Evolutionary conservation across 176 grass and related monocot genomes (phyloP).

Genomic region (Pharus latifolius): DNA sequence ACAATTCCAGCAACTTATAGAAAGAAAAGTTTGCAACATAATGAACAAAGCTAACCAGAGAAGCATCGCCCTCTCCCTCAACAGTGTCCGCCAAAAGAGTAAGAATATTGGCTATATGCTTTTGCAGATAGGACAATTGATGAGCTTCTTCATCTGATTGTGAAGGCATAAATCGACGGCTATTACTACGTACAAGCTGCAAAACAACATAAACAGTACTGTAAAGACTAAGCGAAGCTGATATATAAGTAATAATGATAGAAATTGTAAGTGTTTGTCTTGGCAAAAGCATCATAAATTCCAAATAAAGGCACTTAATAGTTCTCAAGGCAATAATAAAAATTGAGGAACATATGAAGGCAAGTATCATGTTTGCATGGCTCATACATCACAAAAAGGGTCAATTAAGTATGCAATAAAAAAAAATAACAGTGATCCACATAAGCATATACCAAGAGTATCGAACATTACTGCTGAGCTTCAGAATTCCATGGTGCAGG

Average conservation of each 20-base stretch:
- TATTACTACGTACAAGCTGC: conserved; percentile 98
- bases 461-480: background rate
- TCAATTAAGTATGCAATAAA: background rate
- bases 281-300: background rate
- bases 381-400: background rate
- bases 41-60: conserved; percentile 45
- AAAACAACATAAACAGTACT: conserved; percentile 15
- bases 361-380: background rate
- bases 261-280: background rate
- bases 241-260: background rate
- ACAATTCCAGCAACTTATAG: background rate
- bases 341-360: background rate
- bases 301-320: background rate
- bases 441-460: background rate
- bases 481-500: background rate
- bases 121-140: conserved; percentile 94
- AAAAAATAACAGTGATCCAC: no score
- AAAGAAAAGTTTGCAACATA: background rate
- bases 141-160: conserved; percentile 90
- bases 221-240: background rate
- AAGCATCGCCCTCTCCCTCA: conserved; percentile 66
- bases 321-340: background rate
- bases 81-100: conserved; percentile 64
- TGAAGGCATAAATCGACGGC: conserved; percentile 85
- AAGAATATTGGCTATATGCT: conserved; percentile 87